These are phyloP conservation scores for Blastobotrys muscicola DNA, from an alignment of 805 yeast species.

Conservation along the genomic window DNA sequence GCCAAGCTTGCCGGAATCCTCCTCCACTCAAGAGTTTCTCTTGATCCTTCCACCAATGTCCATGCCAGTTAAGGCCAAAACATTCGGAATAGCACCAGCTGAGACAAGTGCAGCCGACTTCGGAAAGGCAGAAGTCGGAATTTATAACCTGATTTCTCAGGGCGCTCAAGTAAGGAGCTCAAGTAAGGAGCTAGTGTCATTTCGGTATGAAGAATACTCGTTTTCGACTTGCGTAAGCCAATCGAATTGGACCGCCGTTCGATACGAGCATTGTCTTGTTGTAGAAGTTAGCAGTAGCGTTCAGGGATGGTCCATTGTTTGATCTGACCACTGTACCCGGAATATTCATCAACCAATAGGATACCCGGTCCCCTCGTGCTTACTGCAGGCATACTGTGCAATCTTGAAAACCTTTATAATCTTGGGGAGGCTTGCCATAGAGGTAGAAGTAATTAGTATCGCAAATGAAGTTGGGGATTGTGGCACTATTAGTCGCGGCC, in stretches of 20 bases:
- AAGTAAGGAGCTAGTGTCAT: not conserved
- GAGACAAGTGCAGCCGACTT: too few species aligned
- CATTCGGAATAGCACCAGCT: too few species aligned
- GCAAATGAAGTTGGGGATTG: not conserved
- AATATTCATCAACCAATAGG: not conserved
- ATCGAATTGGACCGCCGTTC: not conserved
- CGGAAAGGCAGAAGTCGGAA: slow-evolving; percentile 1
- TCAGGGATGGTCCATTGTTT: not conserved
- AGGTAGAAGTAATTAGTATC: not conserved
- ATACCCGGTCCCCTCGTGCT: not conserved
- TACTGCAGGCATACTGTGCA: not conserved
- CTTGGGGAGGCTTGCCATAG: not conserved
- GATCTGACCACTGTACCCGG: not conserved
- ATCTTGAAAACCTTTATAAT: not conserved
- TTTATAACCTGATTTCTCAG: not conserved
- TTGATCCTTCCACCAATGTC: too few species aligned
- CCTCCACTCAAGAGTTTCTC: not conserved
- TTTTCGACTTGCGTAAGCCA: slow-evolving; percentile 1
- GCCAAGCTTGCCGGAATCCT: not conserved
- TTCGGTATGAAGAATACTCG: not conserved
- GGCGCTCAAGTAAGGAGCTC: not conserved
- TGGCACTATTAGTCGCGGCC: too few species aligned
- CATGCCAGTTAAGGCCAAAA: too few species aligned
- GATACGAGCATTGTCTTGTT: not conserved
- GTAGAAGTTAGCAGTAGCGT: not conserved